Conservation (phyloP, 306 rosid genomes). For the Cucurbita ficifolia region DNA sequence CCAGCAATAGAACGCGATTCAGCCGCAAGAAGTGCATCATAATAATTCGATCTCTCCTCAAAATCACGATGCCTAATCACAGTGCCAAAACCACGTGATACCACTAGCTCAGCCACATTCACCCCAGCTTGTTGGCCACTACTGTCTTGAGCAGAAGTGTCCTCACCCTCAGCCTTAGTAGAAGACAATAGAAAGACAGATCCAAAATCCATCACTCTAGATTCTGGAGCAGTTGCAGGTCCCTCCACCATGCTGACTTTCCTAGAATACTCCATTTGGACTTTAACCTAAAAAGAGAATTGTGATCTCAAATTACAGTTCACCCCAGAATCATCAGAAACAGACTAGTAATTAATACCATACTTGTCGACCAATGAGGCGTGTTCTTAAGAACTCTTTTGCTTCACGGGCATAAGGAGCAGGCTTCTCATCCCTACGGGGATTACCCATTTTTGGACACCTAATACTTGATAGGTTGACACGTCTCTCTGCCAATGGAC, state of each 20-base stretch:
- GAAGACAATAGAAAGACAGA: conserved; percentile 54
- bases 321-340: not conserved
- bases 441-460: conserved; percentile 94
- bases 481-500: conserved; percentile 87
- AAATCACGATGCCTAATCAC: conserved; percentile 94
- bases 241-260: conserved; percentile 51
- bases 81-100: conserved; percentile 83
- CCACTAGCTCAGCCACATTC: conserved; percentile 61
- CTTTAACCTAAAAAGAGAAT: conserved; percentile 51
- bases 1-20: conserved; percentile 72
- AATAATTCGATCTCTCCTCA: conserved; percentile 86
- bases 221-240: conserved; percentile 49
- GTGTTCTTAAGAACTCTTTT: conserved; percentile 85
- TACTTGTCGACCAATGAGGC: conserved; percentile 85
- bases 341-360: conserved; percentile 13
- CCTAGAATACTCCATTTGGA: conserved; percentile 94
- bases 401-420: conserved; percentile 99
- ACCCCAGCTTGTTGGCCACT: conserved; percentile 41
- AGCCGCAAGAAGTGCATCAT: conserved; percentile 94
- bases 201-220: conserved; percentile 93
- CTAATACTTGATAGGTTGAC: conserved; percentile 97
- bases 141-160: conserved; percentile 30
- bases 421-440: conserved; percentile 94
- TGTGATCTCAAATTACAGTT: not conserved
- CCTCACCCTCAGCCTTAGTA: conserved; percentile 57